These are phyloP conservation scores for Komagataella pseudopastoris DNA, from an alignment of 805 yeast species.

Conservation along the genomic window DNA sequence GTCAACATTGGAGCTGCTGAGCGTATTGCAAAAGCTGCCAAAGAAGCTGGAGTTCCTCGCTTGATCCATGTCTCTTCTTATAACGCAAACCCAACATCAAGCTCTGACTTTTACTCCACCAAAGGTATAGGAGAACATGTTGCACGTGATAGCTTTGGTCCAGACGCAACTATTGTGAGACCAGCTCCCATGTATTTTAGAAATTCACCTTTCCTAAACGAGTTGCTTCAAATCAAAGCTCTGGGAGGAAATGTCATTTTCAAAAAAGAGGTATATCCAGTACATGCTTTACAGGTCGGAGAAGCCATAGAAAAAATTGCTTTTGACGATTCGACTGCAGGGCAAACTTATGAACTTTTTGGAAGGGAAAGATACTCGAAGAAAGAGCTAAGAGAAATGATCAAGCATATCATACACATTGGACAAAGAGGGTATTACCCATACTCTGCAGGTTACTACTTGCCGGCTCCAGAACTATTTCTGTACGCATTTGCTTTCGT, in stretches of 20 bases:
- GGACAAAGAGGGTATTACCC: slow-evolving; percentile 21
- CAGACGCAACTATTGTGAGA: slow-evolving; percentile 74
- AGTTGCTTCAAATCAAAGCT: slow-evolving; percentile 38
- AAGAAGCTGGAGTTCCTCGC: slow-evolving; percentile 60
- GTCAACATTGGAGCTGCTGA: slow-evolving; percentile 69
- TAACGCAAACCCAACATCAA: slow-evolving; percentile 56
- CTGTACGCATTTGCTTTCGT: slow-evolving; percentile 30
- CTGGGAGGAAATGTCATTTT: slow-evolving; percentile 55
- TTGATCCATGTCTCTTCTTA: slow-evolving; percentile 69
- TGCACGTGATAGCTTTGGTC: slow-evolving; percentile 44
- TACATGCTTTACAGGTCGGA: slow-evolving; percentile 70
- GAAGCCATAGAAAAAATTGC: slow-evolving; percentile 67
- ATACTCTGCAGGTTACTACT: slow-evolving; percentile 20
- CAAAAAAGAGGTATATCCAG: slow-evolving; percentile 55
- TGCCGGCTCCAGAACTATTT: slow-evolving; percentile 27
- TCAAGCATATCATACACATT: slow-evolving; percentile 32
- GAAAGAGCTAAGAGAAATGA: slow-evolving; percentile 54
- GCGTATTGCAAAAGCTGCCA: slow-evolving; percentile 62
- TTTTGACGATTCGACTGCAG: slow-evolving; percentile 68
- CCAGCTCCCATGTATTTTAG: slow-evolving; percentile 74
- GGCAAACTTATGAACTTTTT: slow-evolving; percentile 59
- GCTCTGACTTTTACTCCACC: slow-evolving; percentile 62
- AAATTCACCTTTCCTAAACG: slow-evolving; percentile 57
- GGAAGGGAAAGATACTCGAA: slow-evolving; percentile 58
- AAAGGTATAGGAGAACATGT: slow-evolving; percentile 69